These are phyloP conservation scores for Cucumis hystrix DNA, from an alignment of 306 rosid genomes.

Conservation along the genomic window DNA sequence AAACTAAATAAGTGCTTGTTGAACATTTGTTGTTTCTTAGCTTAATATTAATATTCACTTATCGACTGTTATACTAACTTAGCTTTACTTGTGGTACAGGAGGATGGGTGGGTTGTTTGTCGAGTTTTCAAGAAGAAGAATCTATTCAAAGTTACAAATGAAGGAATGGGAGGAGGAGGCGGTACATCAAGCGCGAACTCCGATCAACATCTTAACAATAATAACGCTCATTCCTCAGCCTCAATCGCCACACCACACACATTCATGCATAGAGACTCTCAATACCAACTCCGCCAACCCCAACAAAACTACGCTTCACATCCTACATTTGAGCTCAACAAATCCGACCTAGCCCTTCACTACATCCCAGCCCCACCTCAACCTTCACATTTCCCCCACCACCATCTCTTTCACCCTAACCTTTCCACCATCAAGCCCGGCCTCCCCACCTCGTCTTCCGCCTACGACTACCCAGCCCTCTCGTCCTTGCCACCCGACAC, in stretches of 20 bases:
- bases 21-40: no score
- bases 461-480: slow-evolving; percentile 19
- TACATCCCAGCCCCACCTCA: slow-evolving; percentile 9
- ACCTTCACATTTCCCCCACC: slow-evolving; percentile 17
- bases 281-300: slow-evolving; percentile 33
- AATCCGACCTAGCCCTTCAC: slow-evolving; percentile 40
- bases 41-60: neutral
- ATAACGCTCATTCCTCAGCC: slow-evolving; percentile 27
- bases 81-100: slow-evolving; percentile 17
- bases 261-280: slow-evolving; percentile 51
- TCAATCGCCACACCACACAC: slow-evolving; percentile 12
- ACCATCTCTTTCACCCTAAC: slow-evolving; percentile 49
- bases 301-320: slow-evolving; percentile 30
- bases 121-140: slow-evolving; percentile 94
- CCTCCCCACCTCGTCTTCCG: slow-evolving; percentile 5
- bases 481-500: slow-evolving; percentile 9
- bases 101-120: slow-evolving; percentile 95
- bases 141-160: slow-evolving; percentile 58
- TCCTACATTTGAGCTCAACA: slow-evolving; percentile 31
- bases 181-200: slow-evolving; percentile 18
- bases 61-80: no score
- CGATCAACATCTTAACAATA: slow-evolving; percentile 26
- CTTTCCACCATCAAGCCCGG: slow-evolving; percentile 13
- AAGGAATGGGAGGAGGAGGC: slow-evolving; percentile 4
- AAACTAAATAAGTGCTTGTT: no score